Evolutionary conservation across 176 grass and related monocot genomes (phyloP), one percentile per base, ranked within the genome.

Genomic region (Saccharum spontaneum): DNA sequence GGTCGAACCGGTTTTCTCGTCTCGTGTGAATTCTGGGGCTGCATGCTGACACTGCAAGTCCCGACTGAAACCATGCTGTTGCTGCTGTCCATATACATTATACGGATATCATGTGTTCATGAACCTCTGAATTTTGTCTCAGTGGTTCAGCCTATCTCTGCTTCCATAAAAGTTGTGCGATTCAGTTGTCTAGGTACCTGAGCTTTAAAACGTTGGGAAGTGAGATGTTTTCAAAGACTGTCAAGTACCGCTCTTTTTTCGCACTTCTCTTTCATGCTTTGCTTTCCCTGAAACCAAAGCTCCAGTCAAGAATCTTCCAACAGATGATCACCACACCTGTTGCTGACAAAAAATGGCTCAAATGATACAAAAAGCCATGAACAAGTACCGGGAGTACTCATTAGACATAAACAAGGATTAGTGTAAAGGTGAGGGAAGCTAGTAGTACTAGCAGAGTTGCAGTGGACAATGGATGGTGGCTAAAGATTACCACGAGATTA

Each of bases 401-500:
- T 3, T n/a, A 30, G n/a, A 31, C 73, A 60, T 75, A 79, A 90
- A 34, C 59, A 87, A 76, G 69, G 38, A 55, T 61, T 71, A 44
- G 40, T 10, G 34, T 68, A 83, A 89, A 75, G 71, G 67, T 52
- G 86, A 69, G 24, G 61, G n/a, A n/a, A 3, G 3, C 1, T 26
- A 63, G 61, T 63, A 48, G 5, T 45, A 45, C n/a, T n/a, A n/a
- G n/a, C n/a, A n/a, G 12, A 46, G 70, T 28, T 0, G 75, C 26
- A 69, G 79, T 55, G 79, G 86, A 93, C 89, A 93, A 76, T 38
- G 82, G 77, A 77, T 90, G 88, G 95, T 94, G 92, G 92, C 75
- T 88, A 80, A 94, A 88, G 88, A 94, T 97, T 88, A 92, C 84
- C 82, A 82, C 77, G 88, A 87, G 88, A 94, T 97, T 92, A 77